These are phyloP conservation scores for Ceraceosorus guamensis DNA, from an alignment of 1,284 basidiomycete species.

Conservation along the genomic window DNA sequence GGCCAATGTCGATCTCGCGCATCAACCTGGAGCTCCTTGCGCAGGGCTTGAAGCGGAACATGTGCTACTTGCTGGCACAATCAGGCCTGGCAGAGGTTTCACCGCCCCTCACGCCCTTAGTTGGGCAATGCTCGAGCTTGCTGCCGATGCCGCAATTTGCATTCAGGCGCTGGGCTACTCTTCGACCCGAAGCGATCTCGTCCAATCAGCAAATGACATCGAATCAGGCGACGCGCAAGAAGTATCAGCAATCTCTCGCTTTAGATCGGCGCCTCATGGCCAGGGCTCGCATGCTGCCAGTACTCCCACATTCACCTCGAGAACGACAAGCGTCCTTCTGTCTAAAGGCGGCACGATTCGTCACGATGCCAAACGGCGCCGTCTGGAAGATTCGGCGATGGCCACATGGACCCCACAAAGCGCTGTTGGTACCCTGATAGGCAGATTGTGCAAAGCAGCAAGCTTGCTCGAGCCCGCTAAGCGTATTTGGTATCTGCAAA, in stretches of 20 bases:
- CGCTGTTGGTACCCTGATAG: neutral
- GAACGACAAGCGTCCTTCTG: neutral
- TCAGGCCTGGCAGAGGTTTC: conserved; percentile 66
- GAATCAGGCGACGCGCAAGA: neutral
- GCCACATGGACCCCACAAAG: neutral
- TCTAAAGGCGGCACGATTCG: neutral
- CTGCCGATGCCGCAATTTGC: conserved; percentile 56
- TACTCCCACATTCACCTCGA: neutral
- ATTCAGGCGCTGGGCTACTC: neutral
- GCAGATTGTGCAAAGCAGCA: conserved; percentile 41
- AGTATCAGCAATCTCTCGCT: neutral
- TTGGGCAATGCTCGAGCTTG: conserved; percentile 76
- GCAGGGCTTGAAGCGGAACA: conserved; percentile 12
- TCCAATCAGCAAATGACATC: neutral
- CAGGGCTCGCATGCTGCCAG: neutral
- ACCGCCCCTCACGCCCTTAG: conserved; percentile 62
- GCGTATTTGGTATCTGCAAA: conserved; percentile 60
- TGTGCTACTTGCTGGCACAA: conserved; percentile 60
- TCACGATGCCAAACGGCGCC: neutral
- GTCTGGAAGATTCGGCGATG: neutral
- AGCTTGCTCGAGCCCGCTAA: conserved; percentile 45
- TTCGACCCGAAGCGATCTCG: neutral
- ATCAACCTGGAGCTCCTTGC: no score
- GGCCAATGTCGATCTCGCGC: no score
- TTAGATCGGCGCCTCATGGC: neutral